Conservation (phyloP, 225 moss, liverwort and hornwort genomes). For the Neckera pumila region DNA sequence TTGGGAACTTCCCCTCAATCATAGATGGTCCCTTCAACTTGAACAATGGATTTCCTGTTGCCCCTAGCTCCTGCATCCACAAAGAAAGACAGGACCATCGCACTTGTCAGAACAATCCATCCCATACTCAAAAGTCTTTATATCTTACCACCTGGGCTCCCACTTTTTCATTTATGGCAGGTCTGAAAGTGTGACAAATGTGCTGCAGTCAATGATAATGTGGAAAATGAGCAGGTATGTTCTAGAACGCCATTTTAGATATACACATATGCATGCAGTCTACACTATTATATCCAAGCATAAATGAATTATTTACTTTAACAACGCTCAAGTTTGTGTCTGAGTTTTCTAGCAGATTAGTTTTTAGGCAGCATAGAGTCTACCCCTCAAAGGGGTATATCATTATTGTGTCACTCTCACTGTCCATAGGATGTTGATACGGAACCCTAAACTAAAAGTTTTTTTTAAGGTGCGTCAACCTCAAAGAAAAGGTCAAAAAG, state of each 20-base stretch:
- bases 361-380: not conserved
- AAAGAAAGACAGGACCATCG: not conserved
- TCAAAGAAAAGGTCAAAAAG: not conserved
- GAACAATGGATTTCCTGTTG: conserved; percentile 58
- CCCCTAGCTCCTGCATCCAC: conserved; percentile 61
- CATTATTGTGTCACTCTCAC: not conserved
- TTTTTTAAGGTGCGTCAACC: too few species aligned
- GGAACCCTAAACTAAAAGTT: not conserved
- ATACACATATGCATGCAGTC: not conserved
- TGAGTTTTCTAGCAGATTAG: not conserved
- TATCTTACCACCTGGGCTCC: not conserved
- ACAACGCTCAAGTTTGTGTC: not conserved
- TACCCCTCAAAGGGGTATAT: not conserved
- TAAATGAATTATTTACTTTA: not conserved
- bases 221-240: not conserved
- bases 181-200: not conserved
- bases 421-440: not conserved
- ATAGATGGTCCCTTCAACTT: conserved; percentile 81
- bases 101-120: not conserved
- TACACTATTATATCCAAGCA: not conserved
- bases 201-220: not conserved
- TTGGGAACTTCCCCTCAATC: conserved; percentile 52
- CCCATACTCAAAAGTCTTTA: not conserved
- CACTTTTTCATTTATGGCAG: not conserved
- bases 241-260: not conserved